These are phyloP conservation scores for Tanacetum coccineum DNA, from an alignment of 129 eudicot genomes.

Conservation along the genomic window DNA sequence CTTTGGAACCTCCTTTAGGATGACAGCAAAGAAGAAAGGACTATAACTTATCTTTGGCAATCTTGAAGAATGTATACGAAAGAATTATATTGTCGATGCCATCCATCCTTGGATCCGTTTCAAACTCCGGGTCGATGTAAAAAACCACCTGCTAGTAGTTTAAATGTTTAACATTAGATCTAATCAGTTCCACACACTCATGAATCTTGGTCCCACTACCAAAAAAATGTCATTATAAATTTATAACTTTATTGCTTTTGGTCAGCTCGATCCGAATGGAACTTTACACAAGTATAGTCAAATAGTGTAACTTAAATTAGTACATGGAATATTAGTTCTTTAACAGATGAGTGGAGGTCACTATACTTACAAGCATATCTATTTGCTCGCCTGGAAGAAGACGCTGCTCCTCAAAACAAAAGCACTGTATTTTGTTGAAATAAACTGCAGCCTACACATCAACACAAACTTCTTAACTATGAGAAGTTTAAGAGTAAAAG, in stretches of 20 bases:
- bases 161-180: conserved; percentile 1
- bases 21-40: neutral
- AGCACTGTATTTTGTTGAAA: conserved; percentile 95
- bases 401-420: conserved; percentile 94
- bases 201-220: neutral
- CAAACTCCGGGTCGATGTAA: conserved; percentile 95
- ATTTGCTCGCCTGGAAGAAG: conserved; percentile 95
- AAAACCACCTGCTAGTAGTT: conserved; percentile 67
- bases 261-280: no score
- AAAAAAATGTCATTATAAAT: no score
- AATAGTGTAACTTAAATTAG: neutral
- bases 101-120: conserved; percentile 90
- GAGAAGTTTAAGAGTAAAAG: neutral
- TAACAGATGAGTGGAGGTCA: neutral
- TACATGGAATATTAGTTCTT: neutral
- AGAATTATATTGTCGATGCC: conserved; percentile 77
- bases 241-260: no score
- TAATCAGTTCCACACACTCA: neutral
- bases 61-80: conserved; percentile 94
- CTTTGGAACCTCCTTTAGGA: neutral
- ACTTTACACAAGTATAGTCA: neutral
- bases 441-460: conserved; percentile 83
- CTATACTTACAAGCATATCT: conserved; percentile 88
- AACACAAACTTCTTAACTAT: neutral
- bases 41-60: conserved; percentile 43